phyloP scores from a whole-genome alignment of 306 rosid genomes.

The Prunus dulcis region DNA sequence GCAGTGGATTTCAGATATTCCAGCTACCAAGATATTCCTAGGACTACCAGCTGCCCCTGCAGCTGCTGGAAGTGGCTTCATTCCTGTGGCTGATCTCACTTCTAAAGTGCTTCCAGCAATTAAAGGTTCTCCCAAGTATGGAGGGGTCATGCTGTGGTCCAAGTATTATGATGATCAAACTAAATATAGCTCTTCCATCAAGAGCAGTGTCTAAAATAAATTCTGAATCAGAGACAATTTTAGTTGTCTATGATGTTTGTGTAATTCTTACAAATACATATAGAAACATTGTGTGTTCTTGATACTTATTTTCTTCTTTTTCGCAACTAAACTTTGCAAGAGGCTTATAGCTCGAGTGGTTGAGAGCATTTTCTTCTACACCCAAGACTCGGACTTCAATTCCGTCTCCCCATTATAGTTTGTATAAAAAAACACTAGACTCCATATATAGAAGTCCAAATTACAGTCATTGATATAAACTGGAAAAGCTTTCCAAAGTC shows the following conservation, averaged over 20 bases:
- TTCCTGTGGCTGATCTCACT: slow-evolving; percentile 33
- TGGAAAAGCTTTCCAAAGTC: too few relatives aligned
- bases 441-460: too few relatives aligned
- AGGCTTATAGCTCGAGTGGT: too few relatives aligned
- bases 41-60: slow-evolving; percentile 55
- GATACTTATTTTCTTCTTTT: not conserved
- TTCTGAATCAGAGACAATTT: not conserved
- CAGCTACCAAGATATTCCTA: slow-evolving; percentile 40
- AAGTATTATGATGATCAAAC: slow-evolving; percentile 58
- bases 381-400: too few relatives aligned
- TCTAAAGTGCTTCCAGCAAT: slow-evolving; percentile 52
- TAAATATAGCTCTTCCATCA: slow-evolving; percentile 57
- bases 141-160: slow-evolving; percentile 82
- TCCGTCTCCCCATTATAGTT: too few relatives aligned
- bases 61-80: slow-evolving; percentile 60
- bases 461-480: too few relatives aligned
- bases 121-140: slow-evolving; percentile 48
- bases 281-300: not conserved
- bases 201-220: slow-evolving; percentile 30
- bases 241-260: not conserved
- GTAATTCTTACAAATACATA: not conserved
- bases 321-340: too few relatives aligned
- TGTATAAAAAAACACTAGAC: too few relatives aligned
- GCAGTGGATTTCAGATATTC: slow-evolving; percentile 46
- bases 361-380: too few relatives aligned